phyloP scores from a whole-genome alignment of 83 land plant genomes.

The Picea abies region DNA sequence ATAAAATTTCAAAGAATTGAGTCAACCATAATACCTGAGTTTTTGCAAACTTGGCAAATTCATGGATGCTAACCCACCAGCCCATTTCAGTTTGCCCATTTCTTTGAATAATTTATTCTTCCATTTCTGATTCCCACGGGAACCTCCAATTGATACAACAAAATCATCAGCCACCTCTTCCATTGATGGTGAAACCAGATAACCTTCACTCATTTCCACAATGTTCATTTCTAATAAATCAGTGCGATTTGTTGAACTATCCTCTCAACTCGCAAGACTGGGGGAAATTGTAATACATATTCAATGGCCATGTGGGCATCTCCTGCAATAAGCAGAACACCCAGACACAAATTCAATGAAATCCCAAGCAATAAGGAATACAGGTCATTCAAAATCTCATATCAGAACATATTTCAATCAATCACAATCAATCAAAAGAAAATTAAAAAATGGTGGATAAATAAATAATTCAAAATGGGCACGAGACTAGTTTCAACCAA shows the following conservation, averaged over 20 bases:
- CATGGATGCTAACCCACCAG: too few relatives aligned
- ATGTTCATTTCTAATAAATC: neutral
- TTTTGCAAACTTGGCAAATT: too few relatives aligned
- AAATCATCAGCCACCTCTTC: neutral
- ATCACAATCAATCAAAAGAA: conserved; percentile 14
- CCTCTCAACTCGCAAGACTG: conserved; percentile 14
- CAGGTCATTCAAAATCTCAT: too few relatives aligned
- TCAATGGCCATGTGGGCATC: neutral
- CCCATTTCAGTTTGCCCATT: conserved; percentile 7
- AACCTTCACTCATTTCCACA: neutral
- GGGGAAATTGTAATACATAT: conserved; percentile 34
- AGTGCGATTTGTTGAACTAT: conserved; percentile 14
- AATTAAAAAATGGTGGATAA: neutral
- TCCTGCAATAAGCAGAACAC: neutral
- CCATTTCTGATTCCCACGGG: conserved; percentile 5
- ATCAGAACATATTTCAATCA: too few relatives aligned
- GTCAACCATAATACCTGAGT: too few relatives aligned
- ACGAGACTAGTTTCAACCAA: too few relatives aligned
- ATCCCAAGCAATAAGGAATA: neutral
- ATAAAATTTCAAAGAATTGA: too few relatives aligned
- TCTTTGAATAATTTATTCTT: conserved; percentile 16
- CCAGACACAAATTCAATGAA: too few relatives aligned
- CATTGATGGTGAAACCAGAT: neutral
- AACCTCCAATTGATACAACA: neutral
- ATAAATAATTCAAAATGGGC: conserved; percentile 22